Evolutionary conservation across 371 early-diverging fungal species (phyloP), one percentile per base, ranked within the genome.

Genomic region (Mortierella sp.): DNA sequence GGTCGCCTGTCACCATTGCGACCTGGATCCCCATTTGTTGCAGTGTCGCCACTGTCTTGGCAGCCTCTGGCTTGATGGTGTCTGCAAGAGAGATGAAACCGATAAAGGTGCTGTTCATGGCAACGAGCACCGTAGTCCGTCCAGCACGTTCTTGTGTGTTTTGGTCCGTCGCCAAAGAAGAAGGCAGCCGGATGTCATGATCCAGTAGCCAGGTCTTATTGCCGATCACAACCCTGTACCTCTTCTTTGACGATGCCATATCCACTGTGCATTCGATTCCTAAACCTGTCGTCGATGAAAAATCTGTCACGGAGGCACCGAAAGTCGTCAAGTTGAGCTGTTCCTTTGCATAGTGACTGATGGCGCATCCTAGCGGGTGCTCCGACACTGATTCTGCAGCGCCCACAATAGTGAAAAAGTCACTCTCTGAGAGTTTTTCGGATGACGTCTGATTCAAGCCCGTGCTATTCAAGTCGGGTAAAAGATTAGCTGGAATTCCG

Each of bases 1-100:
- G 92, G 70, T 99, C 99, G 14, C 99, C 99, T 0, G 99, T 97
- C 21, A 95, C 90, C 95, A 99, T 97, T 11, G 90, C 87, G 12
- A 87, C 87, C 14, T 84, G 81, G 24, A 97, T 85, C 19, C 92
- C 92, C 87, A 98, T 90, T 1, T 54, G 50, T 51, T 88, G 84
- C 37, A 98, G 79, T 2, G 91, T 87, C 7, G 84, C 83, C 2
- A 98, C 84, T 0, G 93, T 87, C 4, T 81, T 69, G 24, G 81
- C 72, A 0, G 97, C 81, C 64, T 95, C 94, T 0, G 95, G 92
- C 42, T 94, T 93, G 67, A 97, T 63, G 11, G 80, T 81, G 75
- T 98, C 99, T 8, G 96, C 86, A 15, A 98, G 78, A 0, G 95
- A 90, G 63, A 98, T 80, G 62, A 86, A 87, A 1, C 96, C 97